Percentiles rank a stretch among this genome's conserved stretches.
Evolutionary conservation across 2,329 filamentous ascomycete species (phyloP).

Genomic region (Fusarium brachygibbosum): DNA sequence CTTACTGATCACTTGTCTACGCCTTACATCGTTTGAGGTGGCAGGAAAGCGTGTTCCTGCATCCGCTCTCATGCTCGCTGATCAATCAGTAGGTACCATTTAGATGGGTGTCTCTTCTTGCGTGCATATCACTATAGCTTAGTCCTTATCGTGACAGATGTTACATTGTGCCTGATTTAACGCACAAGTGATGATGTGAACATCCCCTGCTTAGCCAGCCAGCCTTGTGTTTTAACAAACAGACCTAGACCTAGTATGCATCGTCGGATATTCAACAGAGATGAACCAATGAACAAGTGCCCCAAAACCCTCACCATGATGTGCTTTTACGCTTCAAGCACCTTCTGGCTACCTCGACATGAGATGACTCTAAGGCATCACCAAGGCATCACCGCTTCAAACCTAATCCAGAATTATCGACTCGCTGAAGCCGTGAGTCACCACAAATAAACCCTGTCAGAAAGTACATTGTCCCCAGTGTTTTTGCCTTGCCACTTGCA

Average conservation of each 20-base stretch:
- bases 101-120: slow-evolving; percentile 25
- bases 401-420: slow-evolving; percentile 11
- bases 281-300: slow-evolving; percentile 12
- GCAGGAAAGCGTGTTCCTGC: slow-evolving; percentile 6
- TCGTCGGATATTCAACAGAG: neutral
- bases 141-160: slow-evolving; percentile 12
- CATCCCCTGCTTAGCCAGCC: neutral
- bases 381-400: no score
- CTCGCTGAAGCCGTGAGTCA: slow-evolving; percentile 36
- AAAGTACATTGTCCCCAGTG: slow-evolving; percentile 16
- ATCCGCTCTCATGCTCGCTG: neutral
- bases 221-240: slow-evolving; percentile 4
- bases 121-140: slow-evolving; percentile 23
- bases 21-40: slow-evolving; percentile 1
- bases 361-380: slow-evolving; percentile 24
- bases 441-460: slow-evolving; percentile 30
- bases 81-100: slow-evolving; percentile 10
- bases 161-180: slow-evolving; percentile 44
- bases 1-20: slow-evolving; percentile 32
- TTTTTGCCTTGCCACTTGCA: slow-evolving; percentile 41
- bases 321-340: neutral
- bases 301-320: neutral
- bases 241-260: neutral
- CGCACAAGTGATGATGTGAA: slow-evolving; percentile 30
- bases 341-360: slow-evolving; percentile 22